Base-by-base conservation (phyloP, 495 filamentous ascomycete genomes). In the Penicillium roqueforti region DNA sequence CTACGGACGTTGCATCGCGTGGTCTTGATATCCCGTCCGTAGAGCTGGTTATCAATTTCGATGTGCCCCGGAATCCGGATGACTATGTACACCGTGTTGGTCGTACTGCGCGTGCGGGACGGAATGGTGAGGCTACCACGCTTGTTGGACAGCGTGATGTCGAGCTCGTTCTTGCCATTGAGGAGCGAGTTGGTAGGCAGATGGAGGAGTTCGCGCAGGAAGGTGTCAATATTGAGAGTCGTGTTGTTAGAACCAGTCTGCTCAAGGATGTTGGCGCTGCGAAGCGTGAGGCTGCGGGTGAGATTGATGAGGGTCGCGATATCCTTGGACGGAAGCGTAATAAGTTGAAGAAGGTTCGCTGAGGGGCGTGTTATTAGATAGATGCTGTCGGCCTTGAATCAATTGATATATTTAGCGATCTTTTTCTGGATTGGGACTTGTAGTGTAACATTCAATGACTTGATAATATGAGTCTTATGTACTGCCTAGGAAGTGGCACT, bases 51-150 rank as follows among this genome's bases (percentile, higher is more conserved):
- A 74, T 99, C 45, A 97, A 99, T 67, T 97, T 89, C 65, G 95
- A 97, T 63, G 83, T 99, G 16, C 93, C 93, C 1, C 84, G 92
- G 3, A 90, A 97, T 66, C 91, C 93, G 31, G 93, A 97, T 67
- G 95, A 96, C 67, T 99, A 97, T 61, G 89, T 99, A 54, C 93
- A 99, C 71, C 86, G 93, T 19, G 92, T 96, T 49, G 93, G 93
- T 62, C 86, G 93, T 62, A 99, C 93, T 10, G 93, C 95, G 7
- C 83, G 93, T 78, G 93, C 93, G 6, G 93, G 95, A 0, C 79
- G 88, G 39, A 74, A 69, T 23, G 93, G 93, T 63, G 85, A 89
- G 52, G 84, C 86, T 3, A 84, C 97, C 14, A 96, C 91, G 13
- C 80, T 99, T 53, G 84, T 99, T 3, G 93, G 92, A 22, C 92